Evolutionary conservation across 306 rosid genomes (phyloP).

Genomic region (Albizia julibrissin): DNA sequence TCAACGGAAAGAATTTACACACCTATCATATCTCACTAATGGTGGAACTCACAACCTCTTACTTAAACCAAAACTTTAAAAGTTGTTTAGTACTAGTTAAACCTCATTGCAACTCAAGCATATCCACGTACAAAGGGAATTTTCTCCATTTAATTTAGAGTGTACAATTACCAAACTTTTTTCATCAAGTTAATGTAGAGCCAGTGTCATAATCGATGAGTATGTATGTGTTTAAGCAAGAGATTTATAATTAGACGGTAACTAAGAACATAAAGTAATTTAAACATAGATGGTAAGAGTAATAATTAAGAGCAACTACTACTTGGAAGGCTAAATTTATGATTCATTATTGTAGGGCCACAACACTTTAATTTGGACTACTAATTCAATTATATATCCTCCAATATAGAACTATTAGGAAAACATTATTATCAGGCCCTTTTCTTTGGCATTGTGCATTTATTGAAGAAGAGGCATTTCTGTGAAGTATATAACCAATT

Average conservation of each 20-base stretch:
- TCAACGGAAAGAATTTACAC: too few relatives aligned
- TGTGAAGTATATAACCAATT: neutral
- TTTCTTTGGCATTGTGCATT: neutral
- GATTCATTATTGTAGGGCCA: neutral
- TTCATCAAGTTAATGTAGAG: too few relatives aligned
- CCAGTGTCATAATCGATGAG: neutral
- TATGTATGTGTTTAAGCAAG: neutral
- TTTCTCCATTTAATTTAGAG: neutral
- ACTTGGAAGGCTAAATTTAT: neutral
- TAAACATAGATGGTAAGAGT: neutral
- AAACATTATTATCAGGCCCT: neutral
- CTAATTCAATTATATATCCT: neutral
- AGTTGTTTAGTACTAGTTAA: too few relatives aligned
- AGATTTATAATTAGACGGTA: too few relatives aligned
- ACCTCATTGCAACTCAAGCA: too few relatives aligned
- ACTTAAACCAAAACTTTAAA: too few relatives aligned
- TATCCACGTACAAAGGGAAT: too few relatives aligned
- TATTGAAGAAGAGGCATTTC: slow-evolving; percentile 1
- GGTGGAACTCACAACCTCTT: too few relatives aligned
- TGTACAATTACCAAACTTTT: neutral
- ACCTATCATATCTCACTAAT: too few relatives aligned
- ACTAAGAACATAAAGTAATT: neutral
- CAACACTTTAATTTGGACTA: neutral
- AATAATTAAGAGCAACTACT: neutral
- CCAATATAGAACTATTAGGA: neutral